Base-by-base conservation (phyloP, 768 basidiomycete genomes). In the Tylopilus plumbeoviolaceoides region DNA sequence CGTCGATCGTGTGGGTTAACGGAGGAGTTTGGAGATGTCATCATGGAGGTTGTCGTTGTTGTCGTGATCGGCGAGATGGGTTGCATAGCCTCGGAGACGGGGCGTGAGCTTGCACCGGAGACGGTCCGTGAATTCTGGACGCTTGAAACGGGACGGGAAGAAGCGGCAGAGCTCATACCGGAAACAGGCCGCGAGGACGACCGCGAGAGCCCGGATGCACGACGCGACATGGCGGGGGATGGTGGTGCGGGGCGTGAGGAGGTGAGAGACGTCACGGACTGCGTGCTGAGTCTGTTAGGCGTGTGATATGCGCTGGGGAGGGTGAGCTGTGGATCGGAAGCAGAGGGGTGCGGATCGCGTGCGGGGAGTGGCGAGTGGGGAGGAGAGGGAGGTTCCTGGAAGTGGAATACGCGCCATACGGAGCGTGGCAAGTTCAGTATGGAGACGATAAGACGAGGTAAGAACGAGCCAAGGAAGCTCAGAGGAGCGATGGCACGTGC, bases 161-260 rank as follows among this genome's bases (percentile, higher is more conserved):
- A 49, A 12, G 52, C 4, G 18, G 25, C 7, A 6, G 44, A 50
- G 41, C 48, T 65, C 48, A 61, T 54, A 3, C 54, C 56, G 5
- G 65, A 69, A 7, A 48, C 53, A 0, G 66, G 64, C 3, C 66
- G 42, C 0, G 67, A 70, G 7, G 68, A 64, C 0, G 57, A 9
- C 12, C 67, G 66, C 5, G 67, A 68, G 7, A 65, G 43, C 10
- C 63, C 61, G 11, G 77, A 77, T 44, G 68, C 48, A 52, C 71
- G 54, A 33, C 81, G 76, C 0, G 81, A 81, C 5, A 73, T 51
- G 0, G 74, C 79, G 15, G 83, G 84, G 2, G 82, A 84, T 5
- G 79, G 79, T 0, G 84, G 84, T 0, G 84, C 84, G 31, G 82
- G 83, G 5, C 84, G 80, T 1, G 75, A 76, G 12, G 78, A 76